Conservation (phyloP, 768 basidiomycete genomes). For the Crucibulum laeve region DNA sequence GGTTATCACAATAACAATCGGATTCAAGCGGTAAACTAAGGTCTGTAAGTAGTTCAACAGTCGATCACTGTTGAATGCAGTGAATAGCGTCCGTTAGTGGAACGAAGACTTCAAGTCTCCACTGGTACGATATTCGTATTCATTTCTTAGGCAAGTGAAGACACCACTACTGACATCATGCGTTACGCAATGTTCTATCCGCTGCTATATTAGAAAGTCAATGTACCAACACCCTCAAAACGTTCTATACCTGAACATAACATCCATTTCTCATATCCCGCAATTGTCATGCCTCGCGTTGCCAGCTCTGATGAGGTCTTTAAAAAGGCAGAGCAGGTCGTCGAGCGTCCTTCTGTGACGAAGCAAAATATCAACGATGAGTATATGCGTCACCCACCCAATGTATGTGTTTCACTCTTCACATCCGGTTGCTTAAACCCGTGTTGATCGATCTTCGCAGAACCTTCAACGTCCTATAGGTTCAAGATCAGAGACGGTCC, state of each 20-base stretch:
- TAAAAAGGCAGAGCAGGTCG: slow-evolving; percentile 16
- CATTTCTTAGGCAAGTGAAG: no score
- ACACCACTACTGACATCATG: no score
- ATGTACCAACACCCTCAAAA: background rate
- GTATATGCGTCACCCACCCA: slow-evolving; percentile 14
- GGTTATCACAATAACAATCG: no score
- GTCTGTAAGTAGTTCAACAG: no score
- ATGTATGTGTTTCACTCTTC: slow-evolving; percentile 9
- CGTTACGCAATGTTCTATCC: no score
- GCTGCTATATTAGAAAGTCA: no score
- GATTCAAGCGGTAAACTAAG: no score
- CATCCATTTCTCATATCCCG: background rate
- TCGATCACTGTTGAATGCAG: no score
- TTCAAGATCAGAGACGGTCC: background rate
- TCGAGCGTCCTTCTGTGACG: slow-evolving; percentile 13
- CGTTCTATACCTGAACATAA: background rate
- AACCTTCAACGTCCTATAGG: slow-evolving; percentile 1
- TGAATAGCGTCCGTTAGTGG: no score
- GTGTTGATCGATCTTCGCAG: background rate
- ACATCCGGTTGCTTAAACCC: background rate
- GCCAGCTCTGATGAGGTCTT: slow-evolving; percentile 14
- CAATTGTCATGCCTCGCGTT: slow-evolving; percentile 14
- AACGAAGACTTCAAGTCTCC: no score
- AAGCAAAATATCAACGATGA: slow-evolving; percentile 17
- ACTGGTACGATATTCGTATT: no score